These are phyloP conservation scores for Quercus parvula DNA, from an alignment of 306 rosid genomes.

Conservation along the genomic window DNA sequence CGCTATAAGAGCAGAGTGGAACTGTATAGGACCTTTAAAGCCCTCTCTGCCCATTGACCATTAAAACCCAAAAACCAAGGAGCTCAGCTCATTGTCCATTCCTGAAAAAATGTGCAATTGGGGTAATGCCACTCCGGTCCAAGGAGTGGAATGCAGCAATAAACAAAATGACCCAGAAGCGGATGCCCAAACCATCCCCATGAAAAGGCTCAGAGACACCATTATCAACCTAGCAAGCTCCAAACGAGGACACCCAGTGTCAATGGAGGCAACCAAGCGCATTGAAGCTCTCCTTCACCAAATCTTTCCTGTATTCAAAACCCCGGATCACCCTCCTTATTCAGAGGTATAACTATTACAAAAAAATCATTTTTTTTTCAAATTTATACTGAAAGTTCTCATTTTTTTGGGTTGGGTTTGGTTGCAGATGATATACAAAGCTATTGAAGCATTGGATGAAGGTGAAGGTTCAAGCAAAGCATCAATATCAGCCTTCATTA, in stretches of 20 bases:
- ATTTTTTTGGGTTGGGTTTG: background rate
- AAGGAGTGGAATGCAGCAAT: background rate
- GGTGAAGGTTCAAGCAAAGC: background rate
- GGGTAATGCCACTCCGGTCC: background rate
- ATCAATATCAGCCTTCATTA: background rate
- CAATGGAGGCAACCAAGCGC: background rate
- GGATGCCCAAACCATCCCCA: background rate
- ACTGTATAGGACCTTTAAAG: no score
- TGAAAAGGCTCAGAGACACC: background rate
- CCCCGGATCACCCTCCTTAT: background rate
- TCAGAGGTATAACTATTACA: background rate
- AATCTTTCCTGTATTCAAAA: background rate
- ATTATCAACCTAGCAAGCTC: background rate
- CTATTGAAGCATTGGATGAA: background rate
- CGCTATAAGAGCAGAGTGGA: no score
- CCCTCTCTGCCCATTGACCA: no score
- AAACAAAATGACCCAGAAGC: background rate
- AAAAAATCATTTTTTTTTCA: no score
- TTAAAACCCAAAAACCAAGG: no score
- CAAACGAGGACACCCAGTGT: background rate
- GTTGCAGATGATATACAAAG: conserved; percentile 1
- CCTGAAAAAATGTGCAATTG: background rate
- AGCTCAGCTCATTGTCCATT: no score
- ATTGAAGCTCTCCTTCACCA: background rate
- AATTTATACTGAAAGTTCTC: background rate